Percentiles rank a stretch among this genome's conserved stretches.
phyloP scores from a whole-genome alignment of 192 early-diverging fungal genomes.

The Irineochytrium annulatum region DNA sequence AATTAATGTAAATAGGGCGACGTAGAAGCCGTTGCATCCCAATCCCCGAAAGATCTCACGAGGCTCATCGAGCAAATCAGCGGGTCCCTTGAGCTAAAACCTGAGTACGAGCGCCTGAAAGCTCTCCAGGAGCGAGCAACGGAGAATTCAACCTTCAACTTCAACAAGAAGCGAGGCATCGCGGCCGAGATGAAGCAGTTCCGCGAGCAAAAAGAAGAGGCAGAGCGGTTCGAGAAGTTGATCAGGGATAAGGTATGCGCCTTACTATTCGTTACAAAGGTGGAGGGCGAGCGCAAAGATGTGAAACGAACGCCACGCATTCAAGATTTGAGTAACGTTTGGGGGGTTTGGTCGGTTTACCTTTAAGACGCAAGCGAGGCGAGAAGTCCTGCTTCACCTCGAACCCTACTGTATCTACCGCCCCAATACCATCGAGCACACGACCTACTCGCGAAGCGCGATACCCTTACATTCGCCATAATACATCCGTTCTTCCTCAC shows the following conservation, averaged over 20 bases:
- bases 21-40: slow-evolving; percentile 94
- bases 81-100: slow-evolving; percentile 77
- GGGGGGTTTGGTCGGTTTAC: too few species aligned
- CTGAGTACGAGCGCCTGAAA: slow-evolving; percentile 85
- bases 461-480: too few species aligned
- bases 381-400: too few species aligned
- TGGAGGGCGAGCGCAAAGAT: too few species aligned
- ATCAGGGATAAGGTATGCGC: slow-evolving; percentile 50
- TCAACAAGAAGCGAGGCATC: slow-evolving; percentile 87
- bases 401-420: too few species aligned
- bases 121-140: slow-evolving; percentile 76
- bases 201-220: slow-evolving; percentile 87
- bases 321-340: too few species aligned
- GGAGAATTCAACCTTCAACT: slow-evolving; percentile 82
- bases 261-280: too few species aligned
- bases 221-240: slow-evolving; percentile 72
- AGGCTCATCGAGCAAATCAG: slow-evolving; percentile 93
- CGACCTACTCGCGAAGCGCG: too few species aligned
- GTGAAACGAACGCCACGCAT: background rate
- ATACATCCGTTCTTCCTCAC: too few species aligned
- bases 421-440: too few species aligned
- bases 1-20: slow-evolving; percentile 58
- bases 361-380: too few species aligned
- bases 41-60: slow-evolving; percentile 90
- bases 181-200: slow-evolving; percentile 89